Evolutionary conservation across 2,329 filamentous ascomycete species (phyloP).

Genomic region (Xylariaceae sp.): DNA sequence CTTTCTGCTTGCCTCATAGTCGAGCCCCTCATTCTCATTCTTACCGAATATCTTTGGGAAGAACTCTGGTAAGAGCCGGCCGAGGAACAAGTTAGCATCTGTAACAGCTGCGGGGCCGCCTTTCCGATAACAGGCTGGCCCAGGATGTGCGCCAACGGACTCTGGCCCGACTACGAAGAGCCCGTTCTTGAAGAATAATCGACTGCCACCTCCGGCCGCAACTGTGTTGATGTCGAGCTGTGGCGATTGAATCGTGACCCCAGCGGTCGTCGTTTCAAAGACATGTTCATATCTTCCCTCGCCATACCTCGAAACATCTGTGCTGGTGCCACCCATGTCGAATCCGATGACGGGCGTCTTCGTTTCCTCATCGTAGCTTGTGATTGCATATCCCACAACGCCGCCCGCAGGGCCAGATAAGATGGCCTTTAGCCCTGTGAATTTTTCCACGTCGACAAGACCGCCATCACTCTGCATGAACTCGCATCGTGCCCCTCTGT

Average conservation of each 20-base stretch:
- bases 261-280: conserved; percentile 89
- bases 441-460: conserved; percentile 70
- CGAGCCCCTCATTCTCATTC: conserved; percentile 78
- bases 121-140: conserved; percentile 88
- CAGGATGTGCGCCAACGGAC: conserved; percentile 83
- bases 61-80: conserved; percentile 81
- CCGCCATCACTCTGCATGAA: conserved; percentile 92
- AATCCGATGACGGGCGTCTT: conserved; percentile 88
- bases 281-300: conserved; percentile 87
- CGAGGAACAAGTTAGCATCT: conserved; percentile 84
- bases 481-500: conserved; percentile 77
- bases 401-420: conserved; percentile 89
- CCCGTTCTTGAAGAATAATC: conserved; percentile 84
- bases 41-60: conserved; percentile 95
- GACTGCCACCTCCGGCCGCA: conserved; percentile 81
- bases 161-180: conserved; percentile 89
- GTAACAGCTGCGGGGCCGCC: conserved; percentile 89
- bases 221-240: conserved; percentile 95
- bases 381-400: conserved; percentile 88
- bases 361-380: conserved; percentile 80
- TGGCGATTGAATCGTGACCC: conserved; percentile 89
- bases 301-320: conserved; percentile 85
- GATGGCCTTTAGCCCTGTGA: conserved; percentile 82
- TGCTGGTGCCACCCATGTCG: conserved; percentile 87
- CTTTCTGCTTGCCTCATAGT: conserved; percentile 70